A percentile compares a stretch with the other conserved stretches of the same genome.
Evolutionary conservation across 192 early-diverging fungal species (phyloP).

Genomic region (Coemansia sp.): DNA sequence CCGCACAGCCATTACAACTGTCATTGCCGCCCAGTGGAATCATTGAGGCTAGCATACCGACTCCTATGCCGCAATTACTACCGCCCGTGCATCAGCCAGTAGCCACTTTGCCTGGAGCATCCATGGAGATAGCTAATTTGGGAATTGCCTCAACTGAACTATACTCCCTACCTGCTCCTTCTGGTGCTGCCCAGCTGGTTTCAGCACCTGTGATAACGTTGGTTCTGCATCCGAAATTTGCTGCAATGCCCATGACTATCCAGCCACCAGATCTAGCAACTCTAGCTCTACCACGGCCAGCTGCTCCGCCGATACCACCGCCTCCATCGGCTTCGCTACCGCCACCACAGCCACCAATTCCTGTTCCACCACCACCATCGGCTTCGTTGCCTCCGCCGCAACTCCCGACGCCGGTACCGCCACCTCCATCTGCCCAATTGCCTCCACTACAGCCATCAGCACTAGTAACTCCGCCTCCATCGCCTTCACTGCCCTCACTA

Average conservation of each 20-base stretch:
- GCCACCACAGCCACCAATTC: not conserved
- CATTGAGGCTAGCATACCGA: not conserved
- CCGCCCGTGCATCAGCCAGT: not conserved
- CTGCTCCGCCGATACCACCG: conserved; percentile 1
- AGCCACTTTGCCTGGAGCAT: not conserved
- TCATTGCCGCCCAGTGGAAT: not conserved
- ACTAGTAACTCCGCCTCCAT: no score
- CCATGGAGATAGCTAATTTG: not conserved
- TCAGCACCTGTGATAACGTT: conserved; percentile 9
- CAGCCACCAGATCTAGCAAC: no score
- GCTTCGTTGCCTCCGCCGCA: no score
- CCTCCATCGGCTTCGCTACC: not conserved
- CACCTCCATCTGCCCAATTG: no score
- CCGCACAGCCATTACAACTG: not conserved
- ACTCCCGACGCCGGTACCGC: no score
- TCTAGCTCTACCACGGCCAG: no score
- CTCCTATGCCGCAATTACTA: not conserved
- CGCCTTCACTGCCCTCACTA: no score
- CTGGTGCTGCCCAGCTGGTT: not conserved
- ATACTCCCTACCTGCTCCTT: not conserved
- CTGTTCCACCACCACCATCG: no score
- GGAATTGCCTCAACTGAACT: not conserved
- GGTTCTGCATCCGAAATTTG: conserved; percentile 6
- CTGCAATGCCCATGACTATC: not conserved
- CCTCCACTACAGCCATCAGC: no score